These are phyloP conservation scores for Boletus fagicola DNA, from an alignment of 768 basidiomycete genomes.

Conservation along the genomic window DNA sequence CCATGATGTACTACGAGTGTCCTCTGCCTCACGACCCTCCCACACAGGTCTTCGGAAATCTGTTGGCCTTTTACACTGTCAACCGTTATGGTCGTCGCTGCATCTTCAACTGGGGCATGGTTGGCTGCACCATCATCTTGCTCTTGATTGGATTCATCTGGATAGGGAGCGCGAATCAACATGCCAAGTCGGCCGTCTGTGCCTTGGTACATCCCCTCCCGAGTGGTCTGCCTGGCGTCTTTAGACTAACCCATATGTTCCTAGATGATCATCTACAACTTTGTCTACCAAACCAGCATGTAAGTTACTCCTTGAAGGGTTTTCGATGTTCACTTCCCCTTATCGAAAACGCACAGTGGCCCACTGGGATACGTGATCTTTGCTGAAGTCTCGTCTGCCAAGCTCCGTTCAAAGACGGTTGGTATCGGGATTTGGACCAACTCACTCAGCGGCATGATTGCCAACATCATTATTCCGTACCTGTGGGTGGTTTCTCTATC, in stretches of 20 bases:
- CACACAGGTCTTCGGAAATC: constrained; percentile 25
- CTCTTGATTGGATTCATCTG: constrained; percentile 31
- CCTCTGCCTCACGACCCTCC: neutral
- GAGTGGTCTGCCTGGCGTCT: neutral
- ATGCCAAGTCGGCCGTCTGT: constrained; percentile 23
- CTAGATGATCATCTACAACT: constrained; percentile 33
- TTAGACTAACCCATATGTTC: neutral
- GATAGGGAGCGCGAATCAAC: constrained; percentile 12
- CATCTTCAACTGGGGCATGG: constrained; percentile 31
- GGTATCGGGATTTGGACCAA: constrained; percentile 27
- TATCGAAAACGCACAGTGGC: constrained; percentile 15
- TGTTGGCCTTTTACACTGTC: constrained; percentile 27
- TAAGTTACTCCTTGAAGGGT: neutral
- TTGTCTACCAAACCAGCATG: constrained; percentile 30
- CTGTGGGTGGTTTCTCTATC: no score
- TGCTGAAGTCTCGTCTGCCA: constrained; percentile 30
- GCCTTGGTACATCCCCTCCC: constrained; percentile 17
- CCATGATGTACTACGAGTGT: neutral
- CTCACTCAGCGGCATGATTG: constrained; percentile 23
- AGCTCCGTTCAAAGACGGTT: constrained; percentile 32
- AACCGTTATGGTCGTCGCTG: constrained; percentile 25
- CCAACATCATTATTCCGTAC: no score
- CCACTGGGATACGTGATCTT: constrained; percentile 30
- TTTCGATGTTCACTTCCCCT: neutral
- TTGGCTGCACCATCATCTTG: constrained; percentile 19